Percentiles rank a stretch among this genome's conserved stretches.
phyloP scores from a whole-genome alignment of 345 rosid species.

The Linum lewisii region DNA sequence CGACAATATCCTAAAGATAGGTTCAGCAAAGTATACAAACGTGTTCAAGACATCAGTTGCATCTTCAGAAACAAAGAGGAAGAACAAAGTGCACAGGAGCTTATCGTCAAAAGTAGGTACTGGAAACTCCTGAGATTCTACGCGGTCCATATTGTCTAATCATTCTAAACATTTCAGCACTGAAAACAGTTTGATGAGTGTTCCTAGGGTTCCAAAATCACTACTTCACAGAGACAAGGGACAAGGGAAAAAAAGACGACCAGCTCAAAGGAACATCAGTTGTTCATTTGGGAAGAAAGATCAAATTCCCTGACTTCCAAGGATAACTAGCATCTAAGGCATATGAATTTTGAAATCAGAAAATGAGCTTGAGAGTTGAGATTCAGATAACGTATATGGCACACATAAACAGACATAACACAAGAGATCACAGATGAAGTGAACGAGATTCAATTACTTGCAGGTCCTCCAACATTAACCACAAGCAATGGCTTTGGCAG shows the following conservation, averaged over 20 bases:
- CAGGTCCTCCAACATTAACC: conserved; percentile 90
- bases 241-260: too few relatives aligned
- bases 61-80: conserved; percentile 1
- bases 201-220: neutral
- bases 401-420: neutral
- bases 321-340: neutral
- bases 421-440: neutral
- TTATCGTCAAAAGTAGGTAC: too few relatives aligned
- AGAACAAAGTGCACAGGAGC: neutral
- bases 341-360: neutral
- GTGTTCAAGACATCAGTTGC: conserved; percentile 1
- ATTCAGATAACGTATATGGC: too few relatives aligned
- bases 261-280: neutral
- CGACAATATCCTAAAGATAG: conserved; percentile 53
- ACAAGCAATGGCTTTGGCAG: conserved; percentile 84
- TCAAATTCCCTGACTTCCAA: neutral
- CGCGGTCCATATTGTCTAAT: neutral
- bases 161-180: neutral
- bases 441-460: conserved; percentile 37
- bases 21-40: conserved; percentile 4
- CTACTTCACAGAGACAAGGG: too few relatives aligned
- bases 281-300: neutral
- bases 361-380: too few relatives aligned
- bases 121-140: too few relatives aligned
- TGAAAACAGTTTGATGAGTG: too few relatives aligned